Percentiles rank a stretch among this genome's conserved stretches.
phyloP scores from a whole-genome alignment of 768 basidiomycete species.

The Chalciporus pseudorubinellus region DNA sequence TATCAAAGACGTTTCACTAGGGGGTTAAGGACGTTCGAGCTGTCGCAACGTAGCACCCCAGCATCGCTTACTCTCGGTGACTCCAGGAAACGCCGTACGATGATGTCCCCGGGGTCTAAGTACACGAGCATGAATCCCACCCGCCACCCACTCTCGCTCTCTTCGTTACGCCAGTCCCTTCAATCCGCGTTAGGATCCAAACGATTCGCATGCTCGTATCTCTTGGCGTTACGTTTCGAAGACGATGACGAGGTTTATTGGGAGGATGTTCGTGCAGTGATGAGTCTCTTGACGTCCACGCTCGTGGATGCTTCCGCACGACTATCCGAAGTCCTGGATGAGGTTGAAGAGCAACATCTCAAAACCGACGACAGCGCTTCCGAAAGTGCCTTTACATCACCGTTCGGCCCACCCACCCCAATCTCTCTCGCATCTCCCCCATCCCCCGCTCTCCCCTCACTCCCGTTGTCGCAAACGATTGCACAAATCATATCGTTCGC shows the following conservation, averaged over 20 bases:
- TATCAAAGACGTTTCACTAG: constrained; percentile 50
- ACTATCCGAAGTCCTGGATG: constrained; percentile 61
- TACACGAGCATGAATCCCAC: constrained; percentile 60
- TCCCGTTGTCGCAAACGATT: constrained; percentile 14
- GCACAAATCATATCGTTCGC: constrained; percentile 52
- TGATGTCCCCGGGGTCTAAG: constrained; percentile 49
- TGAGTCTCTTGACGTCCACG: constrained; percentile 64
- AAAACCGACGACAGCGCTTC: constrained; percentile 46
- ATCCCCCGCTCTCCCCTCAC: constrained; percentile 10
- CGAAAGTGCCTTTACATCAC: constrained; percentile 6
- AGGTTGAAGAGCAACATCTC: constrained; percentile 51
- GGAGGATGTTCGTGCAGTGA: constrained; percentile 79
- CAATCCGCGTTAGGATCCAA: constrained; percentile 69
- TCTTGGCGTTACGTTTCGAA: constrained; percentile 74
- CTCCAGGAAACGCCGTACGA: constrained; percentile 21
- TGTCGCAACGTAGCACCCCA: constrained; percentile 25
- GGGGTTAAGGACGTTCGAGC: constrained; percentile 50
- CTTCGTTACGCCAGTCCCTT: constrained; percentile 57
- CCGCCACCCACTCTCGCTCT: constrained; percentile 66
- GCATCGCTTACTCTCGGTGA: constrained; percentile 12
- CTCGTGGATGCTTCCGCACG: constrained; percentile 63
- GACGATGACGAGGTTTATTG: constrained; percentile 76
- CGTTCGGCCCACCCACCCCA: constrained; percentile 8
- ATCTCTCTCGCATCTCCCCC: constrained; percentile 18
- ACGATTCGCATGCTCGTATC: constrained; percentile 75